Evolutionary conservation across 768 basidiomycete genomes (phyloP), one percentile per base, ranked within the genome.

Genomic region (Mrakia frigida): DNA sequence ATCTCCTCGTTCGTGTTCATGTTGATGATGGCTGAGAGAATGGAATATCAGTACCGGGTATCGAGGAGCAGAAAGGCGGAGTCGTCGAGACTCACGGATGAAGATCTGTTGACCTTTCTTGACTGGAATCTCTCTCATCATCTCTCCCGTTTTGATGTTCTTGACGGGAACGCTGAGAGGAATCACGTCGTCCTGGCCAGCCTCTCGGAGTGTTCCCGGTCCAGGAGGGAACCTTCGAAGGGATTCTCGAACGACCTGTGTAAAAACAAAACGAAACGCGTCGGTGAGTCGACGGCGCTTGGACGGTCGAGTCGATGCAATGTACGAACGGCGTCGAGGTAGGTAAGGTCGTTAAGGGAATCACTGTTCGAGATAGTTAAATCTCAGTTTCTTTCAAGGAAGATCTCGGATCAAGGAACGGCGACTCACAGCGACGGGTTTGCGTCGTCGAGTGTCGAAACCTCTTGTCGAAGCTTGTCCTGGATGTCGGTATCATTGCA

Each of bases 401-500:
- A 33, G 13, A 6, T 10, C 6, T n/a, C 23, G 14, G 16, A 25
- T 18, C 14, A 18, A 21, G 21, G 46, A 18, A 1, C n/a, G 23
- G 53, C 18, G 31, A 79, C 82, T 79, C 50, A 84, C 83, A 83
- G 78, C 7, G 77, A 77, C 3, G 82, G 82, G 31, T 81, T 63
- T n/a, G 82, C 82, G n/a, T 81, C 77, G 10, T 69, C 31, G 14
- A 90, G 83, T 0, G 83, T 80, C 11, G 87, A 82, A 1, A 90
- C 84, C 80, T 97, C 94, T 0, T 85, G 82, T 21, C 92, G 89
- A 7, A 98, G 86, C 37, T 87, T 88, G 60, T 85, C 85, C 82
- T 97, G 94, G 21, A 90, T 82, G 1, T 85, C 85, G 0, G 89
- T 89, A 81, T 92, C 84, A 79, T 87, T 86, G 0, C 92, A 89